Evolutionary conservation across 257 asterid species (phyloP).

Genomic region (Lantana camara): DNA sequence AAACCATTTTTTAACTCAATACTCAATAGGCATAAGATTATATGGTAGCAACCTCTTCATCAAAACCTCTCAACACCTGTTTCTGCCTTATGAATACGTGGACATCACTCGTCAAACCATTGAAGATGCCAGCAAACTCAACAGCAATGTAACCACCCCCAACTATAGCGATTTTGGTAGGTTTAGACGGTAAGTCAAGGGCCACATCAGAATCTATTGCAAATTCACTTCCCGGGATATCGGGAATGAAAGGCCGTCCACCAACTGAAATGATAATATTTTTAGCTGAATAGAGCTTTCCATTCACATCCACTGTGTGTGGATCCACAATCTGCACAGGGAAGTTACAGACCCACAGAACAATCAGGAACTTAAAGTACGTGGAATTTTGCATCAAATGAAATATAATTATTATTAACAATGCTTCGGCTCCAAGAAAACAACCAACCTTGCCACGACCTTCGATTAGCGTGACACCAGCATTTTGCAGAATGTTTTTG

Average conservation of each 20-base stretch:
- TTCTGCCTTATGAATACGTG: conserved; percentile 95
- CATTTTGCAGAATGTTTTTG: conserved; percentile 76
- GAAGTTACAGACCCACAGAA: conserved; percentile 18
- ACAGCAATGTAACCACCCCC: conserved; percentile 99
- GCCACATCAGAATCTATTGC: conserved; percentile 97
- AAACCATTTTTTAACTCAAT: conserved; percentile 21
- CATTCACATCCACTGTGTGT: conserved; percentile 87
- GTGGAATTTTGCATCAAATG: background rate
- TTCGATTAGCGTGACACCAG: conserved; percentile 72
- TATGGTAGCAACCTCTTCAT: conserved; percentile 71
- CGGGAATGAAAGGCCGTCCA: conserved; percentile 97
- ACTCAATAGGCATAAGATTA: conserved; percentile 15
- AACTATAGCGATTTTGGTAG: conserved; percentile 83
- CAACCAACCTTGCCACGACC: conserved; percentile 95
- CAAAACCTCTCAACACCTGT: conserved; percentile 89
- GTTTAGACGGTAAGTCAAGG: conserved; percentile 86
- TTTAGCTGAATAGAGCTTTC: conserved; percentile 86
- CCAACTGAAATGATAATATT: conserved; percentile 92
- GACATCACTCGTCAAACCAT: conserved; percentile 81
- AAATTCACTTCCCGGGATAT: conserved; percentile 87
- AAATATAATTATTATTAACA: background rate
- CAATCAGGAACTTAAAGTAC: background rate
- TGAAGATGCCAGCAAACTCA: conserved; percentile 99
- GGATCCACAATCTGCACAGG: conserved; percentile 77
- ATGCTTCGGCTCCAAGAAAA: conserved; percentile 9